These are phyloP conservation scores for Termitomyces bulborhizus DNA, from an alignment of 768 basidiomycete species.

Conservation along the genomic window DNA sequence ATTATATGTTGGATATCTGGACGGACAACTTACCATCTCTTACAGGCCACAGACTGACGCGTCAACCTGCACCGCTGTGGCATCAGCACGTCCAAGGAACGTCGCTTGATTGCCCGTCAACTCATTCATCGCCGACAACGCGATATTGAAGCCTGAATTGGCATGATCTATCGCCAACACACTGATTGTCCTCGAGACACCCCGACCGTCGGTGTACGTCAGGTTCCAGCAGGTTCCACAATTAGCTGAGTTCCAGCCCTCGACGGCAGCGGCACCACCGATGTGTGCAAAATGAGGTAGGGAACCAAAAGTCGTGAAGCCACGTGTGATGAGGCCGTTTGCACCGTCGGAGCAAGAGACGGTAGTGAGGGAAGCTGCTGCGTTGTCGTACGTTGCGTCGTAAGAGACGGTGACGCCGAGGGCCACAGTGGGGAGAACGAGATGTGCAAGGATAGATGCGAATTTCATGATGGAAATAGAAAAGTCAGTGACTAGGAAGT, in stretches of 20 bases:
- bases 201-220: slow-evolving; percentile 26
- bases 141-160: slow-evolving; percentile 15
- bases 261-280: slow-evolving; percentile 40
- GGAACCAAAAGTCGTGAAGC: slow-evolving; percentile 35
- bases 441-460: slow-evolving; percentile 15
- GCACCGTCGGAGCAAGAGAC: slow-evolving; percentile 45
- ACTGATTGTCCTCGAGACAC: slow-evolving; percentile 26
- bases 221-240: slow-evolving; percentile 54
- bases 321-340: slow-evolving; percentile 33
- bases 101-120: slow-evolving; percentile 25
- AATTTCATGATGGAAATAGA: slow-evolving; percentile 24
- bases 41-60: slow-evolving; percentile 21
- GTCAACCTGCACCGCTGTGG: slow-evolving; percentile 15
- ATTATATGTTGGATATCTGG: neutral
- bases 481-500: neutral
- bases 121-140: slow-evolving; percentile 24
- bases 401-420: slow-evolving; percentile 18
- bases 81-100: slow-evolving; percentile 20
- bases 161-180: slow-evolving; percentile 40
- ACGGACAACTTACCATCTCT: neutral
- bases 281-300: slow-evolving; percentile 49
- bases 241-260: slow-evolving; percentile 35
- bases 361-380: slow-evolving; percentile 21
- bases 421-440: slow-evolving; percentile 5
- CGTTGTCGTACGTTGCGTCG: slow-evolving; percentile 37